These are phyloP conservation scores for Condylostoma magnum DNA, from an alignment of 169 alveolate species.

Conservation along the genomic window DNA sequence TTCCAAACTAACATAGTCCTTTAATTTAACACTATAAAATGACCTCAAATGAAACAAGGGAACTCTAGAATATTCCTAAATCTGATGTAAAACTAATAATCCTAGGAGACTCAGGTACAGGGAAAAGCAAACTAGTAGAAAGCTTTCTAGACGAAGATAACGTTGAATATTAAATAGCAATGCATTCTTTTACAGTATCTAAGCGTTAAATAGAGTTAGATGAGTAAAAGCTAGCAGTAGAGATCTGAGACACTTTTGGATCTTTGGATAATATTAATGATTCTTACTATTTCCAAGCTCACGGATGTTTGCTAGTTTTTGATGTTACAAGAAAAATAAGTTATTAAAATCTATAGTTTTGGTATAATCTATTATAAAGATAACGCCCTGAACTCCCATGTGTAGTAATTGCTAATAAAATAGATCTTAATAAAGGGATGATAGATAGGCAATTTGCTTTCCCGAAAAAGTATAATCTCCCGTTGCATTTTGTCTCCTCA, in stretches of 20 bases:
- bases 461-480: constrained; percentile 75
- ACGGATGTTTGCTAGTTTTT: constrained; percentile 85
- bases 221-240: constrained; percentile 69
- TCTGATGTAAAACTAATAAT: constrained; percentile 85
- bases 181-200: constrained; percentile 83
- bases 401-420: constrained; percentile 86
- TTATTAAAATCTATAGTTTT: constrained; percentile 74
- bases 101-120: constrained; percentile 90
- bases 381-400: constrained; percentile 85
- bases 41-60: too few species aligned
- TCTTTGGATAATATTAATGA: constrained; percentile 80
- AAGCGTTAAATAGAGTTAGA: constrained; percentile 56
- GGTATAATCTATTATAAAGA: constrained; percentile 77
- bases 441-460: constrained; percentile 63
- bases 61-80: too few species aligned
- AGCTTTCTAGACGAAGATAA: constrained; percentile 82
- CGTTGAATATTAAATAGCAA: constrained; percentile 74
- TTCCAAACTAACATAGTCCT: too few species aligned
- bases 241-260: constrained; percentile 92
- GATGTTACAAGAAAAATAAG: constrained; percentile 88
- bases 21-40: too few species aligned
- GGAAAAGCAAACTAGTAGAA: constrained; percentile 87
- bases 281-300: constrained; percentile 80
- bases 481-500: constrained; percentile 83
- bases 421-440: constrained; percentile 35